These are phyloP conservation scores for Epithele typhae DNA, from an alignment of 768 basidiomycete species.

Conservation along the genomic window DNA sequence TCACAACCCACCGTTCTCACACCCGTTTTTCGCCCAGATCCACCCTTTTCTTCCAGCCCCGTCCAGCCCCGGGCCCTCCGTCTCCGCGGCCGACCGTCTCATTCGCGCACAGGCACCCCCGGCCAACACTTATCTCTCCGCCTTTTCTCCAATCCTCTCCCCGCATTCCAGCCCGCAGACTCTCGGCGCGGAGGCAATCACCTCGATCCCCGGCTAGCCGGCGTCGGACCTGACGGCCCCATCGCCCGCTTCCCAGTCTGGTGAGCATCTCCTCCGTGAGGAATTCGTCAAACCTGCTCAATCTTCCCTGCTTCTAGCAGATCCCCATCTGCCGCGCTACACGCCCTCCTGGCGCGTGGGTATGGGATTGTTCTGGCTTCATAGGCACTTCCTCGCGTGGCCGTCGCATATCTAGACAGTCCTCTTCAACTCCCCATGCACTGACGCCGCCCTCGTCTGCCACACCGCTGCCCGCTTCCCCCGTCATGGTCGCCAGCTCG, in stretches of 20 bases:
- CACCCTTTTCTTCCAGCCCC: not conserved
- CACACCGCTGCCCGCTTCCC: conserved; percentile 18
- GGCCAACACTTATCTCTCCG: no score
- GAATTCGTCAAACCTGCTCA: conserved; percentile 23
- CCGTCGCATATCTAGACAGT: conserved; percentile 27
- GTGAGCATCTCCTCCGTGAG: conserved; percentile 15
- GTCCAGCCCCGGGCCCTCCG: conserved; percentile 1
- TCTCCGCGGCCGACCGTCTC: conserved; percentile 5
- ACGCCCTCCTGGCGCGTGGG: conserved; percentile 16
- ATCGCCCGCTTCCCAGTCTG: conserved; percentile 12
- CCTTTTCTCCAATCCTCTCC: no score
- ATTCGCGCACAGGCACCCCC: no score
- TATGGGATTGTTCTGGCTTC: conserved; percentile 26
- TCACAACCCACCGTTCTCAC: conserved; percentile 5
- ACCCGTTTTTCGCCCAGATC: conserved; percentile 1
- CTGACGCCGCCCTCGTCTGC: conserved; percentile 22
- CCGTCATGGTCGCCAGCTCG: conserved; percentile 52
- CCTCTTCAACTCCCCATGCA: conserved; percentile 28
- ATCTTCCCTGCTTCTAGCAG: conserved; percentile 24
- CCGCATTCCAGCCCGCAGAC: no score
- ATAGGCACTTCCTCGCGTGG: conserved; percentile 27
- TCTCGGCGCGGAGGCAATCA: conserved; percentile 6
- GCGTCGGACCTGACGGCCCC: not conserved
- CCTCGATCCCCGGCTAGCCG: conserved; percentile 5
- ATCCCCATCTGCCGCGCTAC: conserved; percentile 27